Evolutionary conservation across 345 rosid genomes (phyloP).

Genomic region (Eucalyptus erythrocorys): DNA sequence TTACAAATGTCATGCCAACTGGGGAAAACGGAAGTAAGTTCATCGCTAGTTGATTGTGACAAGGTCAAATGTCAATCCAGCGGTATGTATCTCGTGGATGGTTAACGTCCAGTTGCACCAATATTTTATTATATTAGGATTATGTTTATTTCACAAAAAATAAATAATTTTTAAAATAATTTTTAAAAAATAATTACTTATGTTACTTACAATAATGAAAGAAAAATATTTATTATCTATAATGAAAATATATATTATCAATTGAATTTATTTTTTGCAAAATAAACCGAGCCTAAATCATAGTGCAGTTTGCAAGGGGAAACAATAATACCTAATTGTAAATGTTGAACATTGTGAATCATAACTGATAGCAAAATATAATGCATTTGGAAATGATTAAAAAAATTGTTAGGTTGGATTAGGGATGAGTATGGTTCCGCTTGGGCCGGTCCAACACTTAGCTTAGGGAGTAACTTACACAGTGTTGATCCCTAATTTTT

Average conservation of each 20-base stretch:
- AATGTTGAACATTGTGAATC: neutral
- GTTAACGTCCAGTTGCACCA: too few relatives aligned
- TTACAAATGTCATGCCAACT: neutral
- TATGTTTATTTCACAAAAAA: too few relatives aligned
- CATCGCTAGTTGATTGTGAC: neutral
- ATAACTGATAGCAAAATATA: neutral
- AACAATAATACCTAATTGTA: neutral
- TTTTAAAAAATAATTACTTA: too few relatives aligned
- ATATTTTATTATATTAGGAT: too few relatives aligned
- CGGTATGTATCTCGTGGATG: neutral
- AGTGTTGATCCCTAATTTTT: fast-evolving
- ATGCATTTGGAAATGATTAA: neutral
- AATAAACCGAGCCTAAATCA: neutral
- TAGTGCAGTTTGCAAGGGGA: neutral
- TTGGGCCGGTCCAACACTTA: too few relatives aligned
- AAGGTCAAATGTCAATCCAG: neutral
- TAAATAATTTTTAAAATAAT: too few relatives aligned
- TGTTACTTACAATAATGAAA: too few relatives aligned
- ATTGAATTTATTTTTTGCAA: too few relatives aligned
- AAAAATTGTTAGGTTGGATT: neutral
- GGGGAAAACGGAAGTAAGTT: neutral
- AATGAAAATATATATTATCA: too few relatives aligned
- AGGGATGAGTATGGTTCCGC: fast-evolving
- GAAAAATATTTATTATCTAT: too few relatives aligned
- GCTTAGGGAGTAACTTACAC: fast-evolving